Evolutionary conservation across 345 rosid species (phyloP), one percentile per base, ranked within the genome.

Genomic region (Eutrema japonicum): DNA sequence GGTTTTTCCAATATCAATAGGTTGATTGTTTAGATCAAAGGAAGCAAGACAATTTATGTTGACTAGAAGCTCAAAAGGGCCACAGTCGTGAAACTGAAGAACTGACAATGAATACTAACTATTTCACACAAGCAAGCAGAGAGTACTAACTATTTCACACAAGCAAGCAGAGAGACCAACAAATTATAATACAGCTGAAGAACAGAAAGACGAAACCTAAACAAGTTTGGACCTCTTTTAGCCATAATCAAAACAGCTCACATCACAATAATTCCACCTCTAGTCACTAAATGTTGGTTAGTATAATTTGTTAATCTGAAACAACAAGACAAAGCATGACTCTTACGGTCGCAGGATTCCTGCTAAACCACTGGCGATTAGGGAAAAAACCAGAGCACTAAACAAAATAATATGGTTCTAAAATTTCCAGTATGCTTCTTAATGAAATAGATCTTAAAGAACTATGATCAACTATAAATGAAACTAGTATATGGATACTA

Each of bases 401-500:
- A 55, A 42, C 7, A 71, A 50, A 37, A n/a, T 30, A 32, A 40
- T 40, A 52, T 26, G 22, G 35, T 35, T 47, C 38, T 57, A 74
- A n/a, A 47, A 8, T 10, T 10, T 9, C 10, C 2, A 2, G 37
- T 59, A 51, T 68, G 64, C 56, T 45, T 48, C 70, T 30, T 30
- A 30, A 22, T 22, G 33, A 18, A 48, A 16, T 48, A 48, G 29
- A 48, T 16, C 27, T 48, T 47, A 47, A 48, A 3, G 9, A 8
- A 48, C 52, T 48, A 47, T 14, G 18, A 18, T 49, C 53, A 18
- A 49, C 30, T 49, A 18, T 51, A 10, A 52, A 2, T 51, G 56
- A 22, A 49, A 36, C 73, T 38, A 59, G 48, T 45, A 61, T 54
- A 63, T 55, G 64, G 42, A 48, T 10, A 63, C 75, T 27, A 76